phyloP scores from a whole-genome alignment of 2,329 filamentous ascomycete species.

The Samsoniella hepiali region DNA sequence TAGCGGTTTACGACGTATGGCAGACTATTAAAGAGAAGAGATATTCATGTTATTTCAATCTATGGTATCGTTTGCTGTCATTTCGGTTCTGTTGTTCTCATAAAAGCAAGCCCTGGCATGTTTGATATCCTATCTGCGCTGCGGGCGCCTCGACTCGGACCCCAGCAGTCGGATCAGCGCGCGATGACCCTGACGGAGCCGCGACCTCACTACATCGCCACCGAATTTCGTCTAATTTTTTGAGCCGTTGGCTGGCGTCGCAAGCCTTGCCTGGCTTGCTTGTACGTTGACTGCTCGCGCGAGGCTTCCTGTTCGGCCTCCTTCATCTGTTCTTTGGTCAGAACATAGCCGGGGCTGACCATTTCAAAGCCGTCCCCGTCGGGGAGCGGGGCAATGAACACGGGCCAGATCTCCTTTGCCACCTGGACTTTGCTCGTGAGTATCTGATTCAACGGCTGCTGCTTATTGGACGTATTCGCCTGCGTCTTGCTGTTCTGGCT shows the following conservation, averaged over 20 bases:
- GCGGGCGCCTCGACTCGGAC: neutral
- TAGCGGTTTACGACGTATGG: too few relatives aligned
- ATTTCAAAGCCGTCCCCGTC: neutral
- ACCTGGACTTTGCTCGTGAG: neutral
- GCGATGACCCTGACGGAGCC: neutral
- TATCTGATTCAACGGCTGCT: neutral
- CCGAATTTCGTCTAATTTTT: slow-evolving; percentile 9
- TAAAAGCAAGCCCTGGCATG: too few relatives aligned
- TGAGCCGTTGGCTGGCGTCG: neutral
- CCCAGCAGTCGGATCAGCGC: neutral
- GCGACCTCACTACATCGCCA: neutral
- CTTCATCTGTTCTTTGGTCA: neutral
- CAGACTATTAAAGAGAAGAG: too few relatives aligned
- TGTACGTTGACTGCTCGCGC: neutral
- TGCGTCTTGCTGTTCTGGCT: neutral
- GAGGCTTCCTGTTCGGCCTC: slow-evolving; percentile 4
- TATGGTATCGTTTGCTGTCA: too few relatives aligned
- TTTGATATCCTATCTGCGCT: too few relatives aligned
- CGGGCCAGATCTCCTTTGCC: neutral
- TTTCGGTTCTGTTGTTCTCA: too few relatives aligned
- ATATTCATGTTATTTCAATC: too few relatives aligned
- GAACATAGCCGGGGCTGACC: slow-evolving; percentile 2
- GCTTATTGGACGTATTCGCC: neutral
- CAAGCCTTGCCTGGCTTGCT: neutral
- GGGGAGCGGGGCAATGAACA: neutral